Base-by-base conservation (phyloP, 768 basidiomycete genomes). In the Leccinum pellstonianum region DNA sequence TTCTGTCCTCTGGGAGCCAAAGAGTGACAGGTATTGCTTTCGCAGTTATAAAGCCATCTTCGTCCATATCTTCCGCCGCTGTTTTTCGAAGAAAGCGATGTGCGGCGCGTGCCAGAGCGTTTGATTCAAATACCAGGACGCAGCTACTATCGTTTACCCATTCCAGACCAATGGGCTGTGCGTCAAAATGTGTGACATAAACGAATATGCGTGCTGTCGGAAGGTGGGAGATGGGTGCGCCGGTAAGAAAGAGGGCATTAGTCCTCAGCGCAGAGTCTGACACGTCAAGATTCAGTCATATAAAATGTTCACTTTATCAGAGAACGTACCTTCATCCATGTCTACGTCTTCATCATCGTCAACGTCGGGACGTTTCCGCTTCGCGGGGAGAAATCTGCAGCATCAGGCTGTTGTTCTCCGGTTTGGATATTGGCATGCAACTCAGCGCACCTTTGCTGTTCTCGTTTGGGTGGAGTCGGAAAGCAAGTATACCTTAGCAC, bases 101-200 rank as follows among this genome's bases (percentile, higher is more conserved):
- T 2, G 83, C 86, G 1, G 74, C 64, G 25, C 81, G 79, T 12
- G 90, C 90, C 12, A 78, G 72, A 38, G 75, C 61, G 54, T 79
- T 83, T 41, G 83, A 80, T 31, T 80, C 74, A 68, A 91, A 94
- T 47, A 94, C 87, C 54, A 93, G 77, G 4, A 94, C 81, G 65
- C 90, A 93, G 25, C 88, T 91, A 23, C 77, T 86, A 74, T 94
- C 92, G 70, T 92, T 86, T 19, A 94, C 81, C 92, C 92, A 94
- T 75, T 94, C 92, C 8, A 94, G 76, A 8, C 82, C 91, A 62
- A 91, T 80, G 0, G 91, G 91, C 19, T 82, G 78, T 1, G 85
- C 80, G 51, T 89, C 87, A 66, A 90, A 91, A 64, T 93, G 87
- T 2, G 85, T 88, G 33, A 86, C 86, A 65, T 93, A 94, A 0